Evolutionary conservation across 495 filamentous ascomycete genomes (phyloP), one percentile per base, ranked within the genome.

Genomic region (Chaetomidium leptoderma): DNA sequence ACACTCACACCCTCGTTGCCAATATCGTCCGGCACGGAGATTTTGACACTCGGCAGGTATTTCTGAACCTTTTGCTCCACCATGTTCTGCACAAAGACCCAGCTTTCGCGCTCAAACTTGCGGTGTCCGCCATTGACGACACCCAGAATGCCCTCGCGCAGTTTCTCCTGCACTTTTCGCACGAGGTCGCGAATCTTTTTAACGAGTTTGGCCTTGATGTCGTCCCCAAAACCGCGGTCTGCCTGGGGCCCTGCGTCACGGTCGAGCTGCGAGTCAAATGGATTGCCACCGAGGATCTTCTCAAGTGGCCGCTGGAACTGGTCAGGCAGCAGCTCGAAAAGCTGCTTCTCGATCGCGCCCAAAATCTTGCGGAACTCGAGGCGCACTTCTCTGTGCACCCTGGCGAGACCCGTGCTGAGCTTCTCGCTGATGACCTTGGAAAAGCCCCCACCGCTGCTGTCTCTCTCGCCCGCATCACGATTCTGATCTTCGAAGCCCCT

Each of bases 351-450:
- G 43, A 72, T 70, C 19, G 46, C 58, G 36, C 65, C 69, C n/a
- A 72, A 59, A 3, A 68, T 35, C 43, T 65, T 66, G 48, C 69
- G 67, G 59, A 72, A 72, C 58, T 72, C 69, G n/a, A 72, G 58
- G 13, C 69, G 65, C 16, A 72, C 69, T 21, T 70, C 69, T 21
- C 67, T 53, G 48, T 72, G 69, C 42, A 72, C 69, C 14, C 37
- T 60, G 14, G 65, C 67, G 10, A 72, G 55, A 27, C 69, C 69
- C 0, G 65, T 68, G 55, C 67, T 72, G 17, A 72, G 54, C 62
- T 72, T 72, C 26, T 70, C 67, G 57, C 69, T 72, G 62, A 72
- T 68, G 56, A 72, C 8, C 57, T 64, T 70, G 46, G 65, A 68
- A 55, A 72, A 72, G 14, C 69, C 69, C 4, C 60, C 57, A 9